Evolutionary conservation across 2,329 filamentous ascomycete species (phyloP).

Genomic region (Monosporascus sp.): DNA sequence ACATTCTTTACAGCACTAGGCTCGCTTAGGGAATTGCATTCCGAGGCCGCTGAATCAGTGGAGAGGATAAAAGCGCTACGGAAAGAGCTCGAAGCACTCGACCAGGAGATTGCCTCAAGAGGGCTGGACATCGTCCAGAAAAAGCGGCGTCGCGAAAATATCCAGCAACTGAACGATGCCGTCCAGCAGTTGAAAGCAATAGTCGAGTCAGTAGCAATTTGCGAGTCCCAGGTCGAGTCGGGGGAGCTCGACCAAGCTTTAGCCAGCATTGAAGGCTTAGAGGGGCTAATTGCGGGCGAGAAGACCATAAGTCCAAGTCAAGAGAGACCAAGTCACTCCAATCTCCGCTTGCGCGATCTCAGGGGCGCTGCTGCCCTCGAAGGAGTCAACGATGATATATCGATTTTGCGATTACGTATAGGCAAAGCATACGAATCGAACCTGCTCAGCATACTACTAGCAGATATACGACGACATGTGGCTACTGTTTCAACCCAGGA

Average conservation of each 20-base stretch:
- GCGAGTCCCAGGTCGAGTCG: slow-evolving; percentile 75
- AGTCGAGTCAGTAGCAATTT: slow-evolving; percentile 67
- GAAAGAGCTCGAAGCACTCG: slow-evolving; percentile 72
- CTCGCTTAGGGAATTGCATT: slow-evolving; percentile 83
- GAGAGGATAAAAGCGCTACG: slow-evolving; percentile 76
- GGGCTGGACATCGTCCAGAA: slow-evolving; percentile 84
- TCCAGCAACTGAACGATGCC: slow-evolving; percentile 75
- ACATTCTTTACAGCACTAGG: slow-evolving; percentile 95
- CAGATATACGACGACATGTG: slow-evolving; percentile 76
- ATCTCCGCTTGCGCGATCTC: slow-evolving; percentile 57
- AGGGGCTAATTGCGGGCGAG: slow-evolving; percentile 74
- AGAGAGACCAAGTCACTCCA: slow-evolving; percentile 21
- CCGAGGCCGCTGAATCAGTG: slow-evolving; percentile 88
- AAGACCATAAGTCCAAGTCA: slow-evolving; percentile 31
- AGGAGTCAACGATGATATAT: slow-evolving; percentile 72
- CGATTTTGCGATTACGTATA: slow-evolving; percentile 70
- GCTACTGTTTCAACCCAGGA: slow-evolving; percentile 64
- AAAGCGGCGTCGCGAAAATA: slow-evolving; percentile 74
- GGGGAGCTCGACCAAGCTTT: slow-evolving; percentile 81
- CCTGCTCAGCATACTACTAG: slow-evolving; percentile 72
- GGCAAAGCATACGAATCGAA: slow-evolving; percentile 81
- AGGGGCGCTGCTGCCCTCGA: slow-evolving; percentile 73
- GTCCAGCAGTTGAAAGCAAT: slow-evolving; percentile 78
- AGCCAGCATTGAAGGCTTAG: slow-evolving; percentile 69
- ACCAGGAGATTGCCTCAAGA: slow-evolving; percentile 79